Conservation (phyloP, 176 grass and related monocot genomes). For the Carex parvula region DNA sequence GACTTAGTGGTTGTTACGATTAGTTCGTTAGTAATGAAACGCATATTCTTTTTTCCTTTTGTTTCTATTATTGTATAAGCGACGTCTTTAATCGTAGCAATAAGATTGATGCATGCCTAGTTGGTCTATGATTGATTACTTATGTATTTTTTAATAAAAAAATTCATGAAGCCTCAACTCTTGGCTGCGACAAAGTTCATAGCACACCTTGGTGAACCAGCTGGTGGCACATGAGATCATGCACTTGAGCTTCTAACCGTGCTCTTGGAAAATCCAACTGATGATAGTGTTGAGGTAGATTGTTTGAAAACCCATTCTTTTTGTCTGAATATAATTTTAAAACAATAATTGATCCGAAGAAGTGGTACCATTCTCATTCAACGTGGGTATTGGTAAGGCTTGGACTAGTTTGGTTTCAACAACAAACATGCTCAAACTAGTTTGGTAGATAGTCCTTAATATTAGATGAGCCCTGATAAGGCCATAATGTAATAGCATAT, state of each 20-base stretch:
- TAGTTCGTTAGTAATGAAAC: not conserved
- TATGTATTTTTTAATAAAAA: slow-evolving; percentile 14
- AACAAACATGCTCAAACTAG: not conserved
- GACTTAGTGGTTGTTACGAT: not conserved
- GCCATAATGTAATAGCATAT: not conserved
- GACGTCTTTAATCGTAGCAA: not conserved
- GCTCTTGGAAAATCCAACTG: slow-evolving; percentile 86
- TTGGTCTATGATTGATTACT: not conserved
- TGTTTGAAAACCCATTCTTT: slow-evolving; percentile 1
- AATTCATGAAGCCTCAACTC: slow-evolving; percentile 64
- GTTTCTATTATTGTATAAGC: not conserved
- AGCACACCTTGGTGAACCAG: slow-evolving; percentile 97
- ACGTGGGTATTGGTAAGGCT: not conserved
- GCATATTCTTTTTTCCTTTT: not conserved
- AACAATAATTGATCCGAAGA: not conserved
- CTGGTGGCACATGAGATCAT: slow-evolving; percentile 79
- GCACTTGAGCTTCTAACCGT: slow-evolving; percentile 85
- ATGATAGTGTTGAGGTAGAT: slow-evolving; percentile 87
- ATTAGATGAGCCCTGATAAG: not conserved
- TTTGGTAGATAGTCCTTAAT: not conserved
- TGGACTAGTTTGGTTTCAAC: not conserved
- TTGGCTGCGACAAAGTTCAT: slow-evolving; percentile 93
- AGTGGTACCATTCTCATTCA: not conserved
- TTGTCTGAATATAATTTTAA: not conserved
- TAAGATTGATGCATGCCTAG: not conserved